phyloP scores from a whole-genome alignment of 2,329 filamentous ascomycete genomes.

The Apiospora phragmitis region DNA sequence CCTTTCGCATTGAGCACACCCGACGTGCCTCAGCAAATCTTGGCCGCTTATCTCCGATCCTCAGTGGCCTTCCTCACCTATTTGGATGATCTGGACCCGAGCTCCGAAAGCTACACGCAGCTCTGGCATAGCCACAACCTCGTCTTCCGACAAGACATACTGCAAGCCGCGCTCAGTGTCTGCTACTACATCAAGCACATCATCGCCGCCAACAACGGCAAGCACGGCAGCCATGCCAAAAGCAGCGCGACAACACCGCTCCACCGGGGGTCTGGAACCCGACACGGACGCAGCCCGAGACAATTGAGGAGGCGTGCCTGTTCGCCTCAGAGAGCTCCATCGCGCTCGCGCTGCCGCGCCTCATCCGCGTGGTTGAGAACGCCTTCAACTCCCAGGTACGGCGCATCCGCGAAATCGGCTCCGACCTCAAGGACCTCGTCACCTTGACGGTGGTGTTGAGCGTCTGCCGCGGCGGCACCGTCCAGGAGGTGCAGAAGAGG shows the following conservation, averaged over 20 bases:
- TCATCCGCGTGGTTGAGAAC: slow-evolving; percentile 41
- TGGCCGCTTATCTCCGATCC: slow-evolving; percentile 52
- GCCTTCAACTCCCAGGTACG: slow-evolving; percentile 46
- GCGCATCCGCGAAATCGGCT: slow-evolving; percentile 45
- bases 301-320: slow-evolving; percentile 26
- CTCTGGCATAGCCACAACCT: slow-evolving; percentile 54
- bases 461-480: slow-evolving; percentile 40
- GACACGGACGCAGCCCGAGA: slow-evolving; percentile 19
- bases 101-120: slow-evolving; percentile 45
- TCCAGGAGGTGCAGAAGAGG: slow-evolving; percentile 43
- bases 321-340: slow-evolving; percentile 29
- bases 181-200: slow-evolving; percentile 53
- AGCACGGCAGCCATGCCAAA: neutral
- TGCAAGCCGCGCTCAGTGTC: slow-evolving; percentile 55
- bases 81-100: slow-evolving; percentile 53
- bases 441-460: slow-evolving; percentile 49
- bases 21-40: slow-evolving; percentile 52
- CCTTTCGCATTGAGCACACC: slow-evolving; percentile 54
- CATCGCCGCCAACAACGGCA: slow-evolving; percentile 13
- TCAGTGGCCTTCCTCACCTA: slow-evolving; percentile 58
- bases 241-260: slow-evolving; percentile 12
- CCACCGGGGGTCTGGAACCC: slow-evolving; percentile 14
- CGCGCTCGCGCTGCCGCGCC: slow-evolving; percentile 27
- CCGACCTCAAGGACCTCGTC: slow-evolving; percentile 51
- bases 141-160: slow-evolving; percentile 53